These are phyloP conservation scores for Chlorella sorokiniana DNA, from an alignment of 139 green algal species.

Conservation along the genomic window DNA sequence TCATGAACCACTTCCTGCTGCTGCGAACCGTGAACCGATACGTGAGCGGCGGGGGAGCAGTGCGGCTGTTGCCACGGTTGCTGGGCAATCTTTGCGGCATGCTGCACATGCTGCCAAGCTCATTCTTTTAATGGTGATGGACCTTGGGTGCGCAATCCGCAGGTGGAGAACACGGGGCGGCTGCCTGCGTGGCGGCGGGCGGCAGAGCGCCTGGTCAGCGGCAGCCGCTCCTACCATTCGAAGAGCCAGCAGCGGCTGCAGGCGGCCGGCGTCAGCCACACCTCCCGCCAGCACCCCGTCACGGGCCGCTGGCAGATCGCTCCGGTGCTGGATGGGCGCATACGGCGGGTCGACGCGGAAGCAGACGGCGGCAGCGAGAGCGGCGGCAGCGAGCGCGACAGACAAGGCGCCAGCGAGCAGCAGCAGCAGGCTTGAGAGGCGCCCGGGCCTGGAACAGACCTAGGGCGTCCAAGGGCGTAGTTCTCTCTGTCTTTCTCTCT, in stretches of 20 bases:
- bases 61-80: neutral
- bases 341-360: neutral
- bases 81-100: neutral
- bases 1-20: constrained; percentile 26
- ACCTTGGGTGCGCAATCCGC: neutral
- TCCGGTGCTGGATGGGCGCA: constrained; percentile 6
- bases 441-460: too few relatives aligned
- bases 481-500: too few relatives aligned
- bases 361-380: neutral
- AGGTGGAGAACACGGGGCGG: constrained; percentile 10
- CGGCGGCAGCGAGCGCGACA: neutral
- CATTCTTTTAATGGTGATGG: neutral
- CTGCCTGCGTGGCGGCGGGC: constrained; percentile 14
- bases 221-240: neutral
- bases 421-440: too few relatives aligned
- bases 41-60: neutral
- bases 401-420: too few relatives aligned
- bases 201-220: neutral
- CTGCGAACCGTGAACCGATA: constrained; percentile 10
- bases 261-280: neutral
- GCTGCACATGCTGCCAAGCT: neutral
- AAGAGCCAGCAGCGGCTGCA: neutral
- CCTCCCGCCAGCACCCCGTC: neutral
- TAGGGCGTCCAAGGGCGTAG: too few relatives aligned
- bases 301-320: constrained; percentile 17